A percentile compares a stretch with the other conserved stretches of the same genome.
Evolutionary conservation across 768 basidiomycete species (phyloP).

Genomic region (Rhizopogon vinicolor): DNA sequence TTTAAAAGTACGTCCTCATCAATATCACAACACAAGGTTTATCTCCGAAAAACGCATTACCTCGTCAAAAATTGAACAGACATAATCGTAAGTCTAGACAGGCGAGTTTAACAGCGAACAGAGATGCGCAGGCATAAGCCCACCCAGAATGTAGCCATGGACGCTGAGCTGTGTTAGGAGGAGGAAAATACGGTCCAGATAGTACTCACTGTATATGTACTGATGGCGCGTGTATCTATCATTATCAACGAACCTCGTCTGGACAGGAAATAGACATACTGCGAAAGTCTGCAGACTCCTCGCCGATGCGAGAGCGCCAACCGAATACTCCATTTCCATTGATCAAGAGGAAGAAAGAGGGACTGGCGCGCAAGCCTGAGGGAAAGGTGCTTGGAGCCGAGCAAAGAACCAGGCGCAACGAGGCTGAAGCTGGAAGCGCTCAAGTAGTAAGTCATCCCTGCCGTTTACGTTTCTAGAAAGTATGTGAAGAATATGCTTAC

Average conservation of each 20-base stretch:
- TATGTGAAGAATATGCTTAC: too few species aligned
- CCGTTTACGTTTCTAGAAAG: too few species aligned
- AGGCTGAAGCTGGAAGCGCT: too few species aligned
- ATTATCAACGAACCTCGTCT: background rate
- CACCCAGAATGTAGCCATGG: background rate
- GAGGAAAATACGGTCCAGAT: background rate
- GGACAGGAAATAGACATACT: background rate
- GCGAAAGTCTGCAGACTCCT: background rate
- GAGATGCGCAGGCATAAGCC: background rate
- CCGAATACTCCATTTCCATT: background rate
- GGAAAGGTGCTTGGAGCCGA: too few species aligned
- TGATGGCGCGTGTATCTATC: background rate
- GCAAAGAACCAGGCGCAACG: too few species aligned
- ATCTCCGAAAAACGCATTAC: background rate
- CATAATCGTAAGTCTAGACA: background rate
- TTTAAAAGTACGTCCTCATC: background rate
- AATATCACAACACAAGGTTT: background rate
- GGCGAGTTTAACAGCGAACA: background rate
- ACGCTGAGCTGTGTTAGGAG: background rate
- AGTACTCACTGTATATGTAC: background rate
- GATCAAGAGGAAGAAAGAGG: too few species aligned
- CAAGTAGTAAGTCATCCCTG: too few species aligned
- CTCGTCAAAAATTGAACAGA: background rate
- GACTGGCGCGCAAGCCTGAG: background rate
- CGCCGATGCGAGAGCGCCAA: background rate